Base-by-base conservation (phyloP, 2,329 filamentous ascomycete species). In the Penicillium sp. region DNA sequence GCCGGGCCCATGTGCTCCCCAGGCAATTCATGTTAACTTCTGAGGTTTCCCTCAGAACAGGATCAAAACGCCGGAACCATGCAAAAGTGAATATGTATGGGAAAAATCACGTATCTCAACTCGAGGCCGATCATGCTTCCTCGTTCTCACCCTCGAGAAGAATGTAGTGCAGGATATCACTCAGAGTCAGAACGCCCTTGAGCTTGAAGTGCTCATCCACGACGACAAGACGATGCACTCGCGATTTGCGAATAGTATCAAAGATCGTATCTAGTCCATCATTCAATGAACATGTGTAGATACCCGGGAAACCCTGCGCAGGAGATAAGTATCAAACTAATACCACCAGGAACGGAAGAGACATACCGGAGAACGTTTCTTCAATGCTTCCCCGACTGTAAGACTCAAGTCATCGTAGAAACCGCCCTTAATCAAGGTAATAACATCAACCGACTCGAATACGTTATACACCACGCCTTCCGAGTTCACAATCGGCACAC, bases 401-500 rank as follows among this genome's bases (percentile, higher is more conserved):
- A 91, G 84, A 56, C 88, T 86, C 54, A 99, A 80, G 63, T 97
- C 93, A 61, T 97, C 94, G 68, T 97, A 97, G 35, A 86, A 86
- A 21, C 92, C 91, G 23, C 91, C 91, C 75, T 95, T 96, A 75
- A 99, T 96, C 65, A 96, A 86, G 0, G 92, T 88, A 64, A 99
- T 96, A 57, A 99, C 92, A 74, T 99, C 94, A 48, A 99, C 92
- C 2, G 94, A 90, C 76, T 99, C 95, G 68, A 99, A 99, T 12
- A 97, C 91, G 68, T 99, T 99, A 60, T 97, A 84, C 0, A 99
- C 86, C 32, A 84, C 79, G 48, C 84, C 84, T 78, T 91, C 85
- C 46, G 83, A 82, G 67, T 97, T 94, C 52, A 99, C 78, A 54
- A 99, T 94, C 10, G 94, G 94, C 35, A 99, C 89, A 67, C 91